phyloP scores from a whole-genome alignment of 1,284 basidiomycete genomes.

The Ustilago bromivora region DNA sequence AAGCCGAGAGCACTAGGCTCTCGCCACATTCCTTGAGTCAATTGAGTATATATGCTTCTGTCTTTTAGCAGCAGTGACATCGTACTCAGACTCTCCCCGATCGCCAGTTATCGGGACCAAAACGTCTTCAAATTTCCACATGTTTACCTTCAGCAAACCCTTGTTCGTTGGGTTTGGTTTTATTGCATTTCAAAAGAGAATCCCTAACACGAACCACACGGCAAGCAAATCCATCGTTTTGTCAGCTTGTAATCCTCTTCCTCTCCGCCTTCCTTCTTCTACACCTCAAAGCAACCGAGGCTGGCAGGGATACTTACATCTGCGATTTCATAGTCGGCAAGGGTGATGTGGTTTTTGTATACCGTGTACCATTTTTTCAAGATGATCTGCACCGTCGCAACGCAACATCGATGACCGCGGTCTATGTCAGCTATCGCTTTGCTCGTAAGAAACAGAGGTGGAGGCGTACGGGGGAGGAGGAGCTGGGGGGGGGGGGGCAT shows the following conservation, averaged over 20 bases:
- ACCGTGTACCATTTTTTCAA: conserved; percentile 87
- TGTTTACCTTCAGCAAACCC: too few species aligned
- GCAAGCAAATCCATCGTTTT: neutral
- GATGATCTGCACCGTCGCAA: conserved; percentile 76
- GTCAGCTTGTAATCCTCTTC: neutral
- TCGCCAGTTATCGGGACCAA: too few species aligned
- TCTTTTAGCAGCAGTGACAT: too few species aligned
- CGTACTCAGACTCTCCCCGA: too few species aligned
- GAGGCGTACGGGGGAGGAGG: neutral
- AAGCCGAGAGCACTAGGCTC: too few species aligned
- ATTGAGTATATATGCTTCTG: too few species aligned
- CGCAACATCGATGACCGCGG: too few species aligned
- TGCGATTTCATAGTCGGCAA: conserved; percentile 83
- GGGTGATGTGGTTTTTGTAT: conserved; percentile 78
- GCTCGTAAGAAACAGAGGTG: neutral
- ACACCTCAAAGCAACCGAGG: neutral
- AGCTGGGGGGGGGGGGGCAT: conserved; percentile 12
- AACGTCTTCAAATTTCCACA: too few species aligned
- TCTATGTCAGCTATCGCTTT: neutral
- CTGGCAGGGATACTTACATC: conserved; percentile 21
- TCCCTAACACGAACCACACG: conserved; percentile 8
- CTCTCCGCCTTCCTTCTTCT: neutral
- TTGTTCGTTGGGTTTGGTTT: neutral
- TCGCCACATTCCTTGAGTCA: too few species aligned
- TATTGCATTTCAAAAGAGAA: conserved; percentile 52